These are phyloP conservation scores for Penicillium sp. DNA, from an alignment of 2,329 filamentous ascomycete genomes.

Conservation along the genomic window DNA sequence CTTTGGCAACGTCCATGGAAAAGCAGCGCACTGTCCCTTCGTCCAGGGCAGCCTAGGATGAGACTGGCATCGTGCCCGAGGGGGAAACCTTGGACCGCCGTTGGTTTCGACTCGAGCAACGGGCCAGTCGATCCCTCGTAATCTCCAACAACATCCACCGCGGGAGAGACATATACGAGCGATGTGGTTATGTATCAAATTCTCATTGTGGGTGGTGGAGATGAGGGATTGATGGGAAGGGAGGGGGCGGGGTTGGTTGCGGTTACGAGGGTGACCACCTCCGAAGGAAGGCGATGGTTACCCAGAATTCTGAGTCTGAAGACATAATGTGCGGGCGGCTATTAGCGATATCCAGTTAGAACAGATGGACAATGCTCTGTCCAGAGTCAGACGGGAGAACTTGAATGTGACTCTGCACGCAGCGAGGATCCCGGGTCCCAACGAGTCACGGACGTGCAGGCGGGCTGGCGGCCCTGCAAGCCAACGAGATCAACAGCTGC, in stretches of 20 bases:
- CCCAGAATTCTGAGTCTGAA: neutral
- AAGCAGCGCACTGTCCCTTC: slow-evolving; percentile 1
- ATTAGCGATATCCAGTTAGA: neutral
- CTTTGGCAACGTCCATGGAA: slow-evolving; percentile 4
- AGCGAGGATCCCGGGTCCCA: slow-evolving; percentile 1
- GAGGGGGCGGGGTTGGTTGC: too few species aligned
- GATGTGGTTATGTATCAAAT: neutral
- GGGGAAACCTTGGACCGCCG: slow-evolving; percentile 7
- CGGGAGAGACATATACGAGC: neutral
- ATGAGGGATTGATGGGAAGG: neutral
- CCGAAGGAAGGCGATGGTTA: neutral
- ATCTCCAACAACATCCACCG: neutral
- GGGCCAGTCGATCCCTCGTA: neutral
- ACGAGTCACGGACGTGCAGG: neutral
- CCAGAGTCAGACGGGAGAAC: neutral
- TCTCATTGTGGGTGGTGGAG: neutral
- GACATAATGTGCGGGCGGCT: neutral
- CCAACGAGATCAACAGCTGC: neutral
- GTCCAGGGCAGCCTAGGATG: neutral
- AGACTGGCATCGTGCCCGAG: slow-evolving; percentile 17
- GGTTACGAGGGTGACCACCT: neutral
- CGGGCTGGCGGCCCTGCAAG: neutral
- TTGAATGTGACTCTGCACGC: slow-evolving; percentile 7
- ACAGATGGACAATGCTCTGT: neutral
- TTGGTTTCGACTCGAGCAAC: neutral